A percentile compares a stretch with the other conserved stretches of the same genome.
phyloP scores from a whole-genome alignment of 148 eudicot genomes.

The Polygonum aviculare region DNA sequence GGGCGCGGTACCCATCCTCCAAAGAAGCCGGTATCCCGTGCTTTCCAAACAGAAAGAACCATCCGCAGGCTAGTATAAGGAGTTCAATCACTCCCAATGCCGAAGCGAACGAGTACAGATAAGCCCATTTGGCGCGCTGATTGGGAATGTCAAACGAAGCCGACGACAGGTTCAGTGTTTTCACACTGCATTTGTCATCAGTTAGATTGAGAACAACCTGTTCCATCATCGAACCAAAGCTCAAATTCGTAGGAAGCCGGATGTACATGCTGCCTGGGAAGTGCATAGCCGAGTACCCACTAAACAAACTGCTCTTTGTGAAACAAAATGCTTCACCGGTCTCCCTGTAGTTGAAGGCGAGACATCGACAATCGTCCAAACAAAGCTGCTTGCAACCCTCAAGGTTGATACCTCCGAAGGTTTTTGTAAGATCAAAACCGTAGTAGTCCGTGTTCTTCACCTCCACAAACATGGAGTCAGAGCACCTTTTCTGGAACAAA shows the following conservation, averaged over 20 bases:
- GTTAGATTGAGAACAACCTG: background rate
- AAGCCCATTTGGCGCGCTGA: conserved; percentile 36
- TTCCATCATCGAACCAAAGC: conserved; percentile 6
- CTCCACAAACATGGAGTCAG: conserved; percentile 36
- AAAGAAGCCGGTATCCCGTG: conserved; percentile 30
- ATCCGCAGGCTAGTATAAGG: conserved; percentile 17
- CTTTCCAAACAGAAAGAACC: conserved; percentile 40
- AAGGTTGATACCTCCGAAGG: background rate
- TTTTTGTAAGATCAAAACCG: background rate
- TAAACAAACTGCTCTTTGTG: conserved; percentile 38
- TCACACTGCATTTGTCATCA: too few species aligned
- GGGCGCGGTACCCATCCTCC: conserved; percentile 37
- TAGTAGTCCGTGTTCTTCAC: conserved; percentile 31
- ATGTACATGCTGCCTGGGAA: conserved; percentile 29
- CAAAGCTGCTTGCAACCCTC: conserved; percentile 33
- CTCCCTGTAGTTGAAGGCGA: conserved; percentile 34
- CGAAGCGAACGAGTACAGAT: conserved; percentile 33
- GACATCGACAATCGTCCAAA: conserved; percentile 29
- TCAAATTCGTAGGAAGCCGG: conserved; percentile 27
- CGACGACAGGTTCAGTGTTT: too few species aligned
- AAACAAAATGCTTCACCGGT: conserved; percentile 17
- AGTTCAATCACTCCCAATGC: conserved; percentile 37
- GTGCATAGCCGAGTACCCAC: conserved; percentile 23
- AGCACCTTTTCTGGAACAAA: conserved; percentile 22
- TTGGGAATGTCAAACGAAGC: conserved; percentile 9